Percentiles rank a stretch among this genome's conserved stretches.
Evolutionary conservation across 1,284 basidiomycete species (phyloP).

Genomic region (Cryptococcus hybrid): DNA sequence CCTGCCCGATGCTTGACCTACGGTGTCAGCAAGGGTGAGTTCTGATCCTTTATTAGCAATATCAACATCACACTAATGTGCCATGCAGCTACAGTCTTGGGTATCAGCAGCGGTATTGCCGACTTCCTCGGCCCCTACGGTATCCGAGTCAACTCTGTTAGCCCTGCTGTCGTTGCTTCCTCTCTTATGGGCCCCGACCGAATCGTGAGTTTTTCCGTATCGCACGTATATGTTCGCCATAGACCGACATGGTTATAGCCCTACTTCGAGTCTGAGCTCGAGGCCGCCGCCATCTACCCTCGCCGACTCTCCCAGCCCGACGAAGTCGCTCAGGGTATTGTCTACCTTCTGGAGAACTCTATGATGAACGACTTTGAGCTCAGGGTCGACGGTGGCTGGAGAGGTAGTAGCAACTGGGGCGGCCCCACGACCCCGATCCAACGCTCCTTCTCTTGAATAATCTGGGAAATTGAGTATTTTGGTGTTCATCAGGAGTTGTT

Average conservation of each 20-base stretch:
- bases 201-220: slow-evolving; percentile 5
- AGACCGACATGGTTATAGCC: not conserved
- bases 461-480: not conserved
- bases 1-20: slow-evolving; percentile 32
- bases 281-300: slow-evolving; percentile 11
- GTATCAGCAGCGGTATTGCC: slow-evolving; percentile 19
- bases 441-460: slow-evolving; percentile 1
- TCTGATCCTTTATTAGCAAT: not conserved
- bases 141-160: slow-evolving; percentile 31
- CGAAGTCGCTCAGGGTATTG: slow-evolving; percentile 19
- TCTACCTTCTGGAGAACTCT: slow-evolving; percentile 29
- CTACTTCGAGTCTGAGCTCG: slow-evolving; percentile 5
- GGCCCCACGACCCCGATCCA: slow-evolving; percentile 8
- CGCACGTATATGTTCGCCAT: too few relatives aligned
- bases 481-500: too few relatives aligned
- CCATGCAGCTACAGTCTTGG: slow-evolving; percentile 15
- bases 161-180: slow-evolving; percentile 34
- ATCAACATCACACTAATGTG: too few relatives aligned
- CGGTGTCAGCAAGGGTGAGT: slow-evolving; percentile 27
- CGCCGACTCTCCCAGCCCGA: slow-evolving; percentile 16
- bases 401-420: slow-evolving; percentile 16
- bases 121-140: slow-evolving; percentile 31
- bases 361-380: slow-evolving; percentile 31
- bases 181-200: slow-evolving; percentile 23
- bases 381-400: slow-evolving; percentile 19